Evolutionary conservation across 345 rosid genomes (phyloP), one percentile per base, ranked within the genome.

Genomic region (Syzygium aqueum): DNA sequence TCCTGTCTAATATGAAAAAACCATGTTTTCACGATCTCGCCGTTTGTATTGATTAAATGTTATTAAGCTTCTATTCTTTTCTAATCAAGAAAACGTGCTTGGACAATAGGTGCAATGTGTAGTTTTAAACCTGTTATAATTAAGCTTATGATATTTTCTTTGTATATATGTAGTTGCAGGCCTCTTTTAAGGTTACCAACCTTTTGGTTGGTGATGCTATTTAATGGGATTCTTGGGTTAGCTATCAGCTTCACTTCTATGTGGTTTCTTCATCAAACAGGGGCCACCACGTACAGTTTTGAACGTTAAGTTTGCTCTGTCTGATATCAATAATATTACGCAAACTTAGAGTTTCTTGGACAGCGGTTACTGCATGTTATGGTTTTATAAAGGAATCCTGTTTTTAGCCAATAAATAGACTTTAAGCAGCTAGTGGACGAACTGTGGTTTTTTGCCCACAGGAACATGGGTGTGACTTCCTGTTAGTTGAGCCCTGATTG

Each of bases 201-300:
- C 90, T 97, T 97, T 90, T 97, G 99, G 99, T 85, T 94, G 89
- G 98, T 97, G 52, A 93, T 92, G 90, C 95, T 98, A 40, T 91
- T 96, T 40, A 96, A 98, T 90, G 99, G 99, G 87, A 92, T 96
- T 87, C 90, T 97, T 86, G 99, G 99, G 84, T 94, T 97, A 82
- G 98, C 98, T 50, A 97, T 97, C 90, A 97, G 99, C 94, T 95
- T 97, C 91, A 93, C 98, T 88, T 97, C 99, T 27, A 95, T 97
- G 98, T 97, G 99, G 99, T 97, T 97, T 94, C 99, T 97, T 91
- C 98, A 96, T 90, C 99, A 97, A 91, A 97, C 99, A 16, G 98
- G 99, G 84, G 99, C 99, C 40, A 97, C 99, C 80, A 97, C 99
- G 4, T 96, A 96, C 92, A 97, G 99, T 98, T 95, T 93, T 84